Evolutionary conservation across 371 early-diverging fungal species (phyloP).

Genomic region (Capillidium rhysosporum): DNA sequence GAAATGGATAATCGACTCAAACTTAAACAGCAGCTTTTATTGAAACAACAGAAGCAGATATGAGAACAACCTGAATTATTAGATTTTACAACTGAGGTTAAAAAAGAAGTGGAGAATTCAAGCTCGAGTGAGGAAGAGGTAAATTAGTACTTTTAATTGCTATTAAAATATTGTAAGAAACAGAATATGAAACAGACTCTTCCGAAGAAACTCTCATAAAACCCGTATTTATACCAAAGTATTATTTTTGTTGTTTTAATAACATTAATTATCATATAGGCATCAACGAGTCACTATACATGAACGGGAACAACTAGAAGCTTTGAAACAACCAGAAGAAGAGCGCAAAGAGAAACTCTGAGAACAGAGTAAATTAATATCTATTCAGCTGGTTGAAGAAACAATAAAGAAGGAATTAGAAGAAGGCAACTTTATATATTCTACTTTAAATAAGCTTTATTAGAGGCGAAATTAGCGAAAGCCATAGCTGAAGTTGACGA

Average conservation of each 20-base stretch:
- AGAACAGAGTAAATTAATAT: slow-evolving; percentile 46
- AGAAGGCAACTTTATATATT: slow-evolving; percentile 10
- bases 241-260: slow-evolving; percentile 6
- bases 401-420: slow-evolving; percentile 31
- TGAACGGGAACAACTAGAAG: slow-evolving; percentile 37
- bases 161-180: slow-evolving; percentile 16
- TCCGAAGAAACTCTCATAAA: slow-evolving; percentile 26
- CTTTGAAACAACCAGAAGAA: slow-evolving; percentile 32
- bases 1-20: neutral
- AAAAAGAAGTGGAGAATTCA: too few species aligned
- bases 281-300: slow-evolving; percentile 39
- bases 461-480: slow-evolving; percentile 7
- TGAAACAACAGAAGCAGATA: too few species aligned
- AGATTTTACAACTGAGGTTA: too few species aligned
- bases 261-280: slow-evolving; percentile 13
- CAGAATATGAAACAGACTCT: slow-evolving; percentile 23
- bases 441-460: slow-evolving; percentile 5
- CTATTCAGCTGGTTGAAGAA: slow-evolving; percentile 53
- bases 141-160: too few species aligned
- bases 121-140: too few species aligned
- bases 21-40: too few species aligned
- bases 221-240: slow-evolving; percentile 77
- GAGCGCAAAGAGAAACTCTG: slow-evolving; percentile 18
- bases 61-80: too few species aligned
- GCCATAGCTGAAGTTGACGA: slow-evolving; percentile 49